Conservation (phyloP, 176 grass and related monocot species). For the Musa schizocarpa region DNA sequence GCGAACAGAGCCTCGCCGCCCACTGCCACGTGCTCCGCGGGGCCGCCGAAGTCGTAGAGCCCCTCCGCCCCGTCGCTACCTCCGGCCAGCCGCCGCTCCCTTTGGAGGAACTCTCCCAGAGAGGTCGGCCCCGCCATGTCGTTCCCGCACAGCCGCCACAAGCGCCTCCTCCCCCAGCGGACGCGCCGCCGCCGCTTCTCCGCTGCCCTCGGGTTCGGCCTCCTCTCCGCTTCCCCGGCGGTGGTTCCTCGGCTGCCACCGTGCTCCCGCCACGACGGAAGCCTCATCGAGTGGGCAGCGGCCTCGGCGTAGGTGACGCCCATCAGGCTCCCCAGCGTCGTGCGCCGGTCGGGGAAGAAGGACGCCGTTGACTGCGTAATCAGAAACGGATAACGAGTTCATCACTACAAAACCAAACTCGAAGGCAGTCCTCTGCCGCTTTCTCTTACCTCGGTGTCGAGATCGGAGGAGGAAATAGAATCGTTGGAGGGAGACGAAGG, state of each 20-base stretch:
- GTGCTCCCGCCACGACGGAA: not conserved
- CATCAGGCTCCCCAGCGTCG: constrained; percentile 34
- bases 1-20: constrained; percentile 24
- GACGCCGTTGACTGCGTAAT: constrained; percentile 32
- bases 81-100: constrained; percentile 19
- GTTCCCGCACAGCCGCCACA: constrained; percentile 25
- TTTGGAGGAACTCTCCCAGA: constrained; percentile 37
- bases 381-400: not conserved
- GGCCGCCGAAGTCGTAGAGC: not conserved
- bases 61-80: not conserved
- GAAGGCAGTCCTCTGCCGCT: no score
- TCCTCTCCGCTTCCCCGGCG: constrained; percentile 1
- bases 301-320: constrained; percentile 25
- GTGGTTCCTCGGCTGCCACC: not conserved
- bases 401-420: not conserved
- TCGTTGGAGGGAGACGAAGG: constrained; percentile 32
- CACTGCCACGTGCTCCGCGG: not conserved
- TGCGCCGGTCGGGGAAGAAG: constrained; percentile 47
- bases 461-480: constrained; percentile 42
- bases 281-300: constrained; percentile 3
- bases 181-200: constrained; percentile 2
- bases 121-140: constrained; percentile 24
- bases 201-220: constrained; percentile 8
- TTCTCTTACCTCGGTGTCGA: constrained; percentile 38
- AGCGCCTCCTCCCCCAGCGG: constrained; percentile 8